phyloP scores from a whole-genome alignment of 2,329 filamentous ascomycete genomes.

The Rosellinia necatrix region DNA sequence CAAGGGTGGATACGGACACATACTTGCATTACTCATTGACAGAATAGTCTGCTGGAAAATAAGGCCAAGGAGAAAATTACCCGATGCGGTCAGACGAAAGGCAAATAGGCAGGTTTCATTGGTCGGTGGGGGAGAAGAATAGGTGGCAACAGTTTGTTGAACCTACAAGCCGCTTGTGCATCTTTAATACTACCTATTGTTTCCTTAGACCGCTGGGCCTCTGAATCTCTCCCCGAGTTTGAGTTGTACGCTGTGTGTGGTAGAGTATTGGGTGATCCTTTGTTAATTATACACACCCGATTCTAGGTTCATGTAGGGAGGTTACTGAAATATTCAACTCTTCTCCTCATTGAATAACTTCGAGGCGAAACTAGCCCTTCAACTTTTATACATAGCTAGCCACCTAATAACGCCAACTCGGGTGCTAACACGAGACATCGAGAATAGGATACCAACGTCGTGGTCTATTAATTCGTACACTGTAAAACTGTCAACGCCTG shows the following conservation, averaged over 20 bases:
- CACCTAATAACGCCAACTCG: neutral
- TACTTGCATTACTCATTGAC: too few species aligned
- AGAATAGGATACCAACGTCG: conserved; percentile 16
- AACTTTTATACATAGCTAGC: conserved; percentile 7
- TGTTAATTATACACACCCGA: too few species aligned
- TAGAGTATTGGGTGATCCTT: neutral
- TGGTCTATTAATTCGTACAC: conserved; percentile 30
- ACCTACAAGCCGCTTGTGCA: too few species aligned
- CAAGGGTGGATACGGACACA: neutral
- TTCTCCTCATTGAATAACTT: conserved; percentile 2
- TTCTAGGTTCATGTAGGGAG: neutral
- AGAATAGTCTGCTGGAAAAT: neutral
- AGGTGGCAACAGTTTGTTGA: too few species aligned
- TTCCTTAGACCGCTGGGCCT: too few species aligned
- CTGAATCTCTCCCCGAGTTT: too few species aligned
- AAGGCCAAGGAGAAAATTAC: conserved; percentile 4
- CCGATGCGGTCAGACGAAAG: conserved; percentile 15
- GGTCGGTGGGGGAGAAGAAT: too few species aligned
- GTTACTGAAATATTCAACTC: neutral
- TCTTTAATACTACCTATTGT: too few species aligned
- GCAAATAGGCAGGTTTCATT: conserved; percentile 10
- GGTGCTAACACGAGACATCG: conserved; percentile 11
- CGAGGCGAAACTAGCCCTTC: neutral
- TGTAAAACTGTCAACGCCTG: conserved; percentile 10
- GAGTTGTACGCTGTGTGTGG: too few species aligned